Evolutionary conservation across 106 monocot genomes (phyloP), one percentile per base, ranked within the genome.

Genomic region (Acorus gramineus): DNA sequence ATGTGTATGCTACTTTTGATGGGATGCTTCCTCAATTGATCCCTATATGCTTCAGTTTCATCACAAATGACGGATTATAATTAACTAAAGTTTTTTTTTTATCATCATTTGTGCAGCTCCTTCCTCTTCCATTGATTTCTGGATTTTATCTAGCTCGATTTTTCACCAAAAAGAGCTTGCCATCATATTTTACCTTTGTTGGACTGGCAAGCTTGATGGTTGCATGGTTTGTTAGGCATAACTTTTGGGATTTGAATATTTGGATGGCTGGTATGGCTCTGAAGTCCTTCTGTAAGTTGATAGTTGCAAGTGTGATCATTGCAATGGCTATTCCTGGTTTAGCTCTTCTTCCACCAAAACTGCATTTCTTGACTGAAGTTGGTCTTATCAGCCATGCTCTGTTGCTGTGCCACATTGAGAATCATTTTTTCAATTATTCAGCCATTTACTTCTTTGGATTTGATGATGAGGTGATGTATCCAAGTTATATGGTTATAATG

Each of bases 211-310:
- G 85, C 67, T 71, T 92, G 60, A 88, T 98, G 85, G 83, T 88
- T n/a, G 74, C 74, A 52, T 98, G 96, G 96, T 98, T 98, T 92
- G 81, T 98, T 46, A 60, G 85, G 46, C 87, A 85, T 63, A 91
- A 98, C 63, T 98, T 74, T 59, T 98, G 96, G 96, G 91, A 87
- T 77, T 88, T 98, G 44, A 98, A 86, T 77, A 98, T 98, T 59
- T 98, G 96, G 96, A 75, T 92, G 66, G 87, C 88, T 63, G 91
- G 91, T 55, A 98, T 98, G 91, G 50, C 91, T 45, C 80, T 98
- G 52, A 98, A 92, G 67, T 79, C 85, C 53, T 98, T 92, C 68
- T 87, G 84, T 72, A 98, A 98, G 65, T 76, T 80, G 64, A 77
- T 92, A 57, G 77, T 88, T 61, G 82, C 77, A 71, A 78, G 78